phyloP scores from a whole-genome alignment of 306 rosid genomes.

The Cicer pinnatifidum region DNA sequence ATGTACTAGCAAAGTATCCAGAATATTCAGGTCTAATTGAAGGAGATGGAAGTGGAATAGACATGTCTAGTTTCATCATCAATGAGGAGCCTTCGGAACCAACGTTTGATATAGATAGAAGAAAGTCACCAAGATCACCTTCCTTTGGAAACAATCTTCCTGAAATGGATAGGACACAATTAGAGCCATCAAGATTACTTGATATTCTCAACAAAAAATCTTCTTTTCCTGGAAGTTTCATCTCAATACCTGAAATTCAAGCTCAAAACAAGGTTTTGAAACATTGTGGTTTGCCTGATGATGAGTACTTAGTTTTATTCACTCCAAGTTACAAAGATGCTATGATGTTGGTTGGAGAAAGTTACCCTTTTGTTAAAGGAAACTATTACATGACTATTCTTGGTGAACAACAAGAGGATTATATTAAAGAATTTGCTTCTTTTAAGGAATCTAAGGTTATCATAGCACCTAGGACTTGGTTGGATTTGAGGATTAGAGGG shows the following conservation, averaged over 20 bases:
- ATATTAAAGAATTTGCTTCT: slow-evolving; percentile 62
- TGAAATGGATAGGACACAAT: slow-evolving; percentile 68
- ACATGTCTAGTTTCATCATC: slow-evolving; percentile 62
- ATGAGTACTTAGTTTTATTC: slow-evolving; percentile 72
- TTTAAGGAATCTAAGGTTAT: slow-evolving; percentile 69
- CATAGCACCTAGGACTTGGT: slow-evolving; percentile 62
- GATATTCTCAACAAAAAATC: slow-evolving; percentile 70
- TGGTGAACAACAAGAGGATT: slow-evolving; percentile 55
- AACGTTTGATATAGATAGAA: slow-evolving; percentile 47
- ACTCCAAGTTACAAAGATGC: slow-evolving; percentile 64
- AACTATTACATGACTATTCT: slow-evolving; percentile 62
- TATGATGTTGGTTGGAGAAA: slow-evolving; percentile 75
- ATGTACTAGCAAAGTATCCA: slow-evolving; percentile 80
- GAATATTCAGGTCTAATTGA: slow-evolving; percentile 63
- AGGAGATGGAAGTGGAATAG: slow-evolving; percentile 57
- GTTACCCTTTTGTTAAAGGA: slow-evolving; percentile 73
- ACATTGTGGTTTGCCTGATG: slow-evolving; percentile 72
- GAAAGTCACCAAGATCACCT: slow-evolving; percentile 65
- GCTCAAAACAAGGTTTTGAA: slow-evolving; percentile 68
- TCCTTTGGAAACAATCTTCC: slow-evolving; percentile 69
- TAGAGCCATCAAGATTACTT: slow-evolving; percentile 78
- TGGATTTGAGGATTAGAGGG: slow-evolving; percentile 77
- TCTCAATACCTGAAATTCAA: slow-evolving; percentile 79
- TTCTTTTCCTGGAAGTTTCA: slow-evolving; percentile 76
- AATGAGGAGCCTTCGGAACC: slow-evolving; percentile 59